phyloP scores from a whole-genome alignment of 208 protist species.

The Wallacemonas sp. region DNA sequence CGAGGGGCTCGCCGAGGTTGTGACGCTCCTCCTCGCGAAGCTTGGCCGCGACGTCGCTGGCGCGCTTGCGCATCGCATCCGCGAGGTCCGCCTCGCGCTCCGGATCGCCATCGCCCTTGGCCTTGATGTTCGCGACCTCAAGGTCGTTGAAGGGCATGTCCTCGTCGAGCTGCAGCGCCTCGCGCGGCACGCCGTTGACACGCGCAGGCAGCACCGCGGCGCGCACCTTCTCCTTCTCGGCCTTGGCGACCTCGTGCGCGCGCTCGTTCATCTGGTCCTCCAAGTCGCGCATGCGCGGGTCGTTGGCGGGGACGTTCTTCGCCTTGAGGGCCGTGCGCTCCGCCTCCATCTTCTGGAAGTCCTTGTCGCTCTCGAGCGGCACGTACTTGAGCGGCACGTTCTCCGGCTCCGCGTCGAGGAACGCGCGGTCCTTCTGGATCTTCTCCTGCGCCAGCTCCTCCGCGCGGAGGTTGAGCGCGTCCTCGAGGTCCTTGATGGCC shows the following conservation, averaged over 20 bases:
- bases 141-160: constrained; percentile 75
- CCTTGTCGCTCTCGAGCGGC: constrained; percentile 60
- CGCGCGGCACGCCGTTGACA: constrained; percentile 49
- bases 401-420: constrained; percentile 71
- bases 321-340: constrained; percentile 50
- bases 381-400: constrained; percentile 61
- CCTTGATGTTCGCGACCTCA: constrained; percentile 62
- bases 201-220: constrained; percentile 37
- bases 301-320: constrained; percentile 36
- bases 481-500: constrained; percentile 52
- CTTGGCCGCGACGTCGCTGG: constrained; percentile 58
- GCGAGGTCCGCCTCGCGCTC: constrained; percentile 47
- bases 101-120: constrained; percentile 54
- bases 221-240: constrained; percentile 51
- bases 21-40: constrained; percentile 62
- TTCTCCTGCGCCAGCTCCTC: constrained; percentile 75
- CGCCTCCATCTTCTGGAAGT: constrained; percentile 65
- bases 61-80: constrained; percentile 70
- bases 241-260: constrained; percentile 50
- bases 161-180: constrained; percentile 65
- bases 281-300: constrained; percentile 49
- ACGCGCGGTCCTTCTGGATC: constrained; percentile 64
- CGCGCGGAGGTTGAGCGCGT: constrained; percentile 62
- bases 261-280: constrained; percentile 73
- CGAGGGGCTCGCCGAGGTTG: constrained; percentile 55